phyloP scores from a whole-genome alignment of 495 filamentous ascomycete species.

The Penicillium goetzii region DNA sequence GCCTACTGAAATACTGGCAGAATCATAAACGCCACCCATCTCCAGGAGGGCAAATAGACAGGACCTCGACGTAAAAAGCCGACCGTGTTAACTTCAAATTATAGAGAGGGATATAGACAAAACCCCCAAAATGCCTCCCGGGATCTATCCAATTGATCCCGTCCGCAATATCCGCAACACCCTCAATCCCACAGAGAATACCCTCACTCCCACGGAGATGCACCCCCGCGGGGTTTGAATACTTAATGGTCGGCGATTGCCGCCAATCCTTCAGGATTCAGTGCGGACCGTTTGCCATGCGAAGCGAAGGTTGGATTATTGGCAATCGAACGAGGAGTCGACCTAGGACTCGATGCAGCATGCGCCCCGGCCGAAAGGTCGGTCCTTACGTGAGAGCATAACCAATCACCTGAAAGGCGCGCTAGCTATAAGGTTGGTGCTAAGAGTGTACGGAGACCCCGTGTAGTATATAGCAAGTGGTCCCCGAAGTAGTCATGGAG shows the following conservation, averaged over 20 bases:
- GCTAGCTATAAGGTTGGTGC: neutral
- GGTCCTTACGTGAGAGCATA: neutral
- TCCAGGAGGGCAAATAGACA: neutral
- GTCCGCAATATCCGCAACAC: slow-evolving; percentile 7
- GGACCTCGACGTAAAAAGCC: too few species aligned
- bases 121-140: neutral
- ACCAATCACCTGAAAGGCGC: too few species aligned
- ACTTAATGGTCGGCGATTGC: neutral
- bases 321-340: neutral
- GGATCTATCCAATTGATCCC: neutral
- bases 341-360: neutral
- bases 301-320: slow-evolving; percentile 11
- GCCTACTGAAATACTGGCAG: too few species aligned
- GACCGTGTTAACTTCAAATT: neutral
- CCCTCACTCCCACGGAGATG: neutral
- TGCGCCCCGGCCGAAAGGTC: neutral
- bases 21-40: neutral
- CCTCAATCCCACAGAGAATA: neutral
- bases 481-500: neutral
- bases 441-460: neutral
- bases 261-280: slow-evolving; percentile 1
- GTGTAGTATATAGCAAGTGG: neutral
- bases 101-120: neutral
- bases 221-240: neutral
- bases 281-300: neutral